Conservation (phyloP, 2,329 filamentous ascomycete species). For the Periglandula ipomoeae region DNA sequence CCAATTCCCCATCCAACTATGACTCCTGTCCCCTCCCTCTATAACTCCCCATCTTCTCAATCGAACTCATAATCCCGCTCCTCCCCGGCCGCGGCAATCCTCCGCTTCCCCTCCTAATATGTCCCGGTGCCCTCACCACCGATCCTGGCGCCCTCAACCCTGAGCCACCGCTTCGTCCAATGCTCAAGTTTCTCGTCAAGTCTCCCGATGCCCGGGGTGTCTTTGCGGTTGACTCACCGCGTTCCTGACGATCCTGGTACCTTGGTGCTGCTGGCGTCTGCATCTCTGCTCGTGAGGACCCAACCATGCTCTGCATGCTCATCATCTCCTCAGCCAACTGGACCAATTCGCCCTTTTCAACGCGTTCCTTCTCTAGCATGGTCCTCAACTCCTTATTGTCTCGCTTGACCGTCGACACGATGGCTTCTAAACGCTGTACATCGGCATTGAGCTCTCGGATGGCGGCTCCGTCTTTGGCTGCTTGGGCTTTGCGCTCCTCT, state of each 20-base stretch:
- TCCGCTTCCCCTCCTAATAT: conserved; percentile 35
- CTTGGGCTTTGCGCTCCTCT: conserved; percentile 45
- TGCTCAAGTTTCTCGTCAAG: conserved; percentile 30
- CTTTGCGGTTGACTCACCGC: conserved; percentile 15
- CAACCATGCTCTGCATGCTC: conserved; percentile 45
- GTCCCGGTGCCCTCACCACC: conserved; percentile 32
- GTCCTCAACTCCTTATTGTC: conserved; percentile 59
- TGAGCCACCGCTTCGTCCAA: conserved; percentile 32
- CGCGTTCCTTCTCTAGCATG: conserved; percentile 63
- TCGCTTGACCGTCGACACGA: conserved; percentile 58
- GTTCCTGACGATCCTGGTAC: background rate
- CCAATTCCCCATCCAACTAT: background rate
- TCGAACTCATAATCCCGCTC: conserved; percentile 73
- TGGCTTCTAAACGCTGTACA: conserved; percentile 64
- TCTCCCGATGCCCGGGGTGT: conserved; percentile 39
- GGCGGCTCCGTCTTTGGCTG: conserved; percentile 57
- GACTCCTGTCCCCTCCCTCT: conserved; percentile 21
- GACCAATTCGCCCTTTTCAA: conserved; percentile 79
- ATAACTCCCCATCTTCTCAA: conserved; percentile 76
- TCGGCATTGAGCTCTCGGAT: conserved; percentile 64
- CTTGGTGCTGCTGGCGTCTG: background rate
- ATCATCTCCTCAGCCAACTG: conserved; percentile 79
- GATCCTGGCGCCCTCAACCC: conserved; percentile 54
- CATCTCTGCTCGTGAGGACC: conserved; percentile 14
- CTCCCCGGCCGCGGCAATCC: conserved; percentile 43